These are phyloP conservation scores for Allomyces arbusculus DNA, from an alignment of 192 early-diverging fungal species.

Conservation along the genomic window DNA sequence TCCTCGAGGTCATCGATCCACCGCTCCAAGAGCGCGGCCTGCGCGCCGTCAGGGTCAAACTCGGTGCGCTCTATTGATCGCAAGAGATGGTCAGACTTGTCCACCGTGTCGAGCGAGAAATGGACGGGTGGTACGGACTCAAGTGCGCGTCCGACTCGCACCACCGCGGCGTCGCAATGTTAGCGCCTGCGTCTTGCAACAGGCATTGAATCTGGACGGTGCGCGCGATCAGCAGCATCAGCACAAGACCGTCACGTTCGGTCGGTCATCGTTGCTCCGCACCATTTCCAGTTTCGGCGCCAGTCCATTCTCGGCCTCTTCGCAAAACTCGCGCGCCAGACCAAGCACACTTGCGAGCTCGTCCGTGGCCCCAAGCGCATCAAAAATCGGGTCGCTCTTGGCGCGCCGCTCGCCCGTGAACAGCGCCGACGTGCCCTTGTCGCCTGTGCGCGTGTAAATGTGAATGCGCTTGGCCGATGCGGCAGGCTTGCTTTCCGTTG, in stretches of 20 bases:
- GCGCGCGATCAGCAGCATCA: too few species aligned
- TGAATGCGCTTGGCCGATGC: conserved; percentile 27
- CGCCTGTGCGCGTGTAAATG: conserved; percentile 87
- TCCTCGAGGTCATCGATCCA: conserved; percentile 70
- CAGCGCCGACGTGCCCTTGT: conserved; percentile 72
- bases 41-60: conserved; percentile 51
- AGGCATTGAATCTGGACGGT: conserved; percentile 59
- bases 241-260: too few species aligned
- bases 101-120: too few species aligned
- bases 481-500: too few species aligned
- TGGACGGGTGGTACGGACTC: conserved; percentile 2
- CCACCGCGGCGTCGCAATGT: conserved; percentile 65
- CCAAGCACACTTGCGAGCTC: conserved; percentile 37
- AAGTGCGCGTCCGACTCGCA: conserved; percentile 33
- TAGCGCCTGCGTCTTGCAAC: conserved; percentile 77
- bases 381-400: conserved; percentile 77
- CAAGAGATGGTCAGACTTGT: neutral
- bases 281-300: conserved; percentile 29
- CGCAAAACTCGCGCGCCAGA: conserved; percentile 33
- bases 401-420: conserved; percentile 75
- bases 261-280: too few species aligned
- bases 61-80: conserved; percentile 27
- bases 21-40: conserved; percentile 39
- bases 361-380: conserved; percentile 75
- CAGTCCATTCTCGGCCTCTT: conserved; percentile 25